Conservation (phyloP, 441 rosid genomes). For the Erysimum cheiri region DNA sequence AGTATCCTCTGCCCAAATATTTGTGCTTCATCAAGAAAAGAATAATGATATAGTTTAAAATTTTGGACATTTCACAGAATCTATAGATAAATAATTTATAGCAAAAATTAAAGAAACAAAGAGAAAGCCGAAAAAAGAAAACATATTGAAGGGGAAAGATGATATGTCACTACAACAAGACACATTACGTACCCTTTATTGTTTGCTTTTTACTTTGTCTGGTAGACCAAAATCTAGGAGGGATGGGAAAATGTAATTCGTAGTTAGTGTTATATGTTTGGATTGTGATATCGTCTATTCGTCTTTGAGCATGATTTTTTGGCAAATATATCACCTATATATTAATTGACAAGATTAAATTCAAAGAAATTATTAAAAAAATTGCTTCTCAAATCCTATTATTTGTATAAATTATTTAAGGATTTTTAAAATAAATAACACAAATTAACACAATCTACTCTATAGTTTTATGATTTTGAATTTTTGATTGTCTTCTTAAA, state of each 20-base stretch:
- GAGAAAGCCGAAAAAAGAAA: slow-evolving; percentile 29
- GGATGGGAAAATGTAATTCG: slow-evolving; percentile 12
- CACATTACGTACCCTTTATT: slow-evolving; percentile 42
- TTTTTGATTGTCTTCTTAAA: not conserved
- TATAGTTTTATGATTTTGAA: not conserved
- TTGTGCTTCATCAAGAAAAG: slow-evolving; percentile 41
- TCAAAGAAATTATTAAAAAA: not conserved
- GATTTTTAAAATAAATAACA: not conserved
- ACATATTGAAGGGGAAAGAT: slow-evolving; percentile 46
- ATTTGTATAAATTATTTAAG: not conserved
- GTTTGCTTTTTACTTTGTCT: slow-evolving; percentile 43
- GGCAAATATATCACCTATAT: not conserved
- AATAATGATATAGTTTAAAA: not conserved
- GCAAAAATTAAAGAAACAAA: not conserved
- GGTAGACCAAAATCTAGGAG: slow-evolving; percentile 28
- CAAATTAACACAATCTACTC: not conserved
- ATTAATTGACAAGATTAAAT: not conserved
- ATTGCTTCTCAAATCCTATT: no score
- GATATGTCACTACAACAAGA: slow-evolving; percentile 44
- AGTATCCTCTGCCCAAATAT: slow-evolving; percentile 26
- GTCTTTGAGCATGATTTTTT: not conserved
- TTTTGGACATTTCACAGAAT: not conserved
- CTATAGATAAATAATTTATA: not conserved
- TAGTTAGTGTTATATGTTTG: not conserved
- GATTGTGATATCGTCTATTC: not conserved